Evolutionary conservation across 2,329 filamentous ascomycete genomes (phyloP), one percentile per base, ranked within the genome.

Genomic region (Furcasterigmium sp.): DNA sequence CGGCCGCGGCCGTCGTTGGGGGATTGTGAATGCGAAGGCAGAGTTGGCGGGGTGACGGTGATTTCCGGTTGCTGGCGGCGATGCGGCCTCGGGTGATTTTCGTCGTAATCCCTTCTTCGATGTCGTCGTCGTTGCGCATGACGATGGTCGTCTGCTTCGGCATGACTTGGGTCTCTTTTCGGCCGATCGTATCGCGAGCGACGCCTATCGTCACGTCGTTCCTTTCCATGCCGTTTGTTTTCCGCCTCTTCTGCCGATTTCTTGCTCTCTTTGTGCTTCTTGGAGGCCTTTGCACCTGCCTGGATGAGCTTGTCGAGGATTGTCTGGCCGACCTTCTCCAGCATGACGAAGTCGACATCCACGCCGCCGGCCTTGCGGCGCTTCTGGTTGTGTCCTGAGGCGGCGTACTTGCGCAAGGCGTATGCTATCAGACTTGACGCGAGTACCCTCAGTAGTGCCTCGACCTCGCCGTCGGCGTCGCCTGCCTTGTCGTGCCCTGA

Each of bases 321-420:
- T 5, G 19, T 46, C 40, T 41, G 34, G 7, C 47, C 46, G 5
- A 49, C 23, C 19, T 41, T 29, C 20, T 49, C 46, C 28, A 48
- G 38, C 37, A 45, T 41, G 10, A 48, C 47, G 17, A 18, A 18
- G 6, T 49, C 47, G 29, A 48, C 32, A 18, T 36, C 40, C 7
- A 3, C 30, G 32, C 36, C 38, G 30, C 25, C 37, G 25, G 18
- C 8, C 4, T 35, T 37, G 26, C 26, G 36, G 32, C 32, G 32
- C 32, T 35, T 35, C n/a, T 35, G 11, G 32, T 35, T 35, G 15
- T 35, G 32, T n/a, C n/a, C 4, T 18, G 32, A 35, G 15, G 41
- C 39, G 21, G 43, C 41, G 44, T 48, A 48, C 21, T 46, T 46
- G 11, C 41, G 35, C 5, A 48, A 41, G 4, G 46, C 46, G 21